A percentile compares a stretch with the other conserved stretches of the same genome.
Conservation (phyloP, 768 basidiomycete genomes). For the Mycena amicta region DNA sequence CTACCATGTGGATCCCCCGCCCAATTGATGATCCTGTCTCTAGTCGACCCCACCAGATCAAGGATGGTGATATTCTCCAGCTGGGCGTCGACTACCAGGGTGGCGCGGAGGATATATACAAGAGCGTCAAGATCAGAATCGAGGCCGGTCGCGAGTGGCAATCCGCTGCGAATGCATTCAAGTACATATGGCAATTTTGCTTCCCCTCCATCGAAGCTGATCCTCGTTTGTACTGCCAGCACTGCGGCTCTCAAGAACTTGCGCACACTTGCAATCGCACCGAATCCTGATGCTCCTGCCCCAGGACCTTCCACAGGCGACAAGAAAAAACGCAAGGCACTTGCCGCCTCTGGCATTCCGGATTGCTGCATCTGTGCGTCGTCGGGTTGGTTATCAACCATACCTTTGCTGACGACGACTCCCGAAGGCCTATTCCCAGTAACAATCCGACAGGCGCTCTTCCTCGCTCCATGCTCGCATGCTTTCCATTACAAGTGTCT, state of each 20-base stretch:
- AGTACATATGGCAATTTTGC: conserved; percentile 41
- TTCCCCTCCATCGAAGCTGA: background rate
- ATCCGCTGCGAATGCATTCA: conserved; percentile 87
- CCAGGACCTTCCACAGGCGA: conserved; percentile 26
- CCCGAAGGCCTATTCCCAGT: conserved; percentile 74
- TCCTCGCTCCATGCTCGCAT: conserved; percentile 97
- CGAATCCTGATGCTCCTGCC: conserved; percentile 20
- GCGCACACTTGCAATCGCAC: conserved; percentile 59
- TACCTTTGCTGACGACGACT: background rate
- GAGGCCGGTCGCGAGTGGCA: conserved; percentile 94
- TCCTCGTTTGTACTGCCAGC: conserved; percentile 41
- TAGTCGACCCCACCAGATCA: conserved; percentile 72
- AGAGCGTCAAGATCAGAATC: conserved; percentile 93
- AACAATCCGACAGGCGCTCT: conserved; percentile 91
- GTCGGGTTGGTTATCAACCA: background rate
- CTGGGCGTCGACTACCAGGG: conserved; percentile 98
- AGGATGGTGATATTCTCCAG: conserved; percentile 93
- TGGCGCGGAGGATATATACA: conserved; percentile 94
- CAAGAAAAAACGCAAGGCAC: conserved; percentile 7
- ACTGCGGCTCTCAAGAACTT: conserved; percentile 78
- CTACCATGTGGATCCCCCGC: background rate
- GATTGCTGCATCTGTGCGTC: conserved; percentile 95
- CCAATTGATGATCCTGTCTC: background rate
- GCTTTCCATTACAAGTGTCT: conserved; percentile 98
- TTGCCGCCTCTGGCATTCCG: conserved; percentile 47